phyloP scores from a whole-genome alignment of 2,329 filamentous ascomycete genomes.

The Hypoxylon sp. region DNA sequence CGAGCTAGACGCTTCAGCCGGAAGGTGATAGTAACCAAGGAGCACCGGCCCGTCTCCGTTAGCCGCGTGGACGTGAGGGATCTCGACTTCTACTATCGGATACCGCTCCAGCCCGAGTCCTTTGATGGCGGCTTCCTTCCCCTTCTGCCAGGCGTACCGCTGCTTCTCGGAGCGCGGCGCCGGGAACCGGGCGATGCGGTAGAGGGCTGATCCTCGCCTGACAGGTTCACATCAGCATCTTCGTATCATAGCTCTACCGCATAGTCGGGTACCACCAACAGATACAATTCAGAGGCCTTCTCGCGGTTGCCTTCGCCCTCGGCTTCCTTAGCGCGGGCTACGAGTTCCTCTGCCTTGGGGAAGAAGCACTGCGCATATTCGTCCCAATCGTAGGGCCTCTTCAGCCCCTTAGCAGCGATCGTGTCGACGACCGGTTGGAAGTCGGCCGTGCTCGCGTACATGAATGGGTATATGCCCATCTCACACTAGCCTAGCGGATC shows the following conservation, averaged over 20 bases:
- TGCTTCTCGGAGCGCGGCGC: slow-evolving; percentile 51
- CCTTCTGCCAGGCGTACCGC: slow-evolving; percentile 46
- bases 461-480: slow-evolving; percentile 55
- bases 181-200: slow-evolving; percentile 54
- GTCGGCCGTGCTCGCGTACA: slow-evolving; percentile 50
- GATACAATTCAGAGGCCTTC: slow-evolving; percentile 51
- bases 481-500: slow-evolving; percentile 42
- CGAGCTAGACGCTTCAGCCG: slow-evolving; percentile 38
- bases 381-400: slow-evolving; percentile 52
- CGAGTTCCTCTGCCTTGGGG: slow-evolving; percentile 49
- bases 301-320: slow-evolving; percentile 43
- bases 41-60: slow-evolving; percentile 46
- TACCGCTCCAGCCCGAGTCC: slow-evolving; percentile 48
- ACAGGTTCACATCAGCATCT: background rate
- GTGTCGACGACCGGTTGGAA: slow-evolving; percentile 52
- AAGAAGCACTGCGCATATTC: slow-evolving; percentile 54
- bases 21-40: slow-evolving; percentile 49
- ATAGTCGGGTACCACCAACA: slow-evolving; percentile 42
- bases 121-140: slow-evolving; percentile 49
- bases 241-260: background rate
- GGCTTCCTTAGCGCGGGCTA: slow-evolving; percentile 36
- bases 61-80: slow-evolving; percentile 48
- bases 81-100: slow-evolving; percentile 48
- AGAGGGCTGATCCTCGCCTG: slow-evolving; percentile 52
- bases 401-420: slow-evolving; percentile 47